Percentiles rank a stretch among this genome's conserved stretches.
Conservation (phyloP, 2,329 filamentous ascomycete species). For the Fusarium odoratissimum region DNA sequence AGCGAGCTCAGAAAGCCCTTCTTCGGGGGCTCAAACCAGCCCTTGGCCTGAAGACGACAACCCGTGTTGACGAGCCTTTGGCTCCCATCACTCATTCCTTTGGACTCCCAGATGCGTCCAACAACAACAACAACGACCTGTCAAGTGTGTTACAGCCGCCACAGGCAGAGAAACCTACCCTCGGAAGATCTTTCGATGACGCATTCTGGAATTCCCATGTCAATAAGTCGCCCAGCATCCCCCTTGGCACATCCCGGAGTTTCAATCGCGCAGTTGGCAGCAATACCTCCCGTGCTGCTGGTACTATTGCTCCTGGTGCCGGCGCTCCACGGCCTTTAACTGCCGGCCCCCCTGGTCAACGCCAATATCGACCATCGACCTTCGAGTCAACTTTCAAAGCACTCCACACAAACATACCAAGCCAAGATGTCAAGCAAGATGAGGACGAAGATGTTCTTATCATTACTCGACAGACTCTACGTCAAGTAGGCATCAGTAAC, state of each 20-base stretch:
- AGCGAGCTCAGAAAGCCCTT: slow-evolving; percentile 61
- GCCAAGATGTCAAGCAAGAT: slow-evolving; percentile 42
- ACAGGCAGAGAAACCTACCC: slow-evolving; percentile 19
- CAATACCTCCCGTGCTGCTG: slow-evolving; percentile 15
- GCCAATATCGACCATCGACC: slow-evolving; percentile 59
- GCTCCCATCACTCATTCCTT: slow-evolving; percentile 11
- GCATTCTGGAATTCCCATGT: slow-evolving; percentile 10
- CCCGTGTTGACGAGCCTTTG: slow-evolving; percentile 23
- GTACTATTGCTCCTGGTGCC: slow-evolving; percentile 45
- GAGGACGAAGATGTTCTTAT: slow-evolving; percentile 42
- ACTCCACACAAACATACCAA: slow-evolving; percentile 43
- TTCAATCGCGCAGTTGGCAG: slow-evolving; percentile 30
- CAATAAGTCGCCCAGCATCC: slow-evolving; percentile 7
- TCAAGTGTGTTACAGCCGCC: slow-evolving; percentile 6
- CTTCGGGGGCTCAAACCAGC: slow-evolving; percentile 47
- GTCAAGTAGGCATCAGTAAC: slow-evolving; percentile 40
- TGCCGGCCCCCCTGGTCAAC: slow-evolving; percentile 66
- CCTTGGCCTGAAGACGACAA: slow-evolving; percentile 19
- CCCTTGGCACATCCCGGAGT: slow-evolving; percentile 11
- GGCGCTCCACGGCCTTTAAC: slow-evolving; percentile 64
- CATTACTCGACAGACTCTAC: slow-evolving; percentile 39
- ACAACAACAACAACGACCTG: slow-evolving; percentile 3
- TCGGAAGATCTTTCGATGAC: slow-evolving; percentile 25
- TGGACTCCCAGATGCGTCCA: slow-evolving; percentile 18
- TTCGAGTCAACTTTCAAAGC: slow-evolving; percentile 55